Evolutionary conservation across 169 alveolate species (phyloP).

Genomic region (Plasmodium falciparum): DNA sequence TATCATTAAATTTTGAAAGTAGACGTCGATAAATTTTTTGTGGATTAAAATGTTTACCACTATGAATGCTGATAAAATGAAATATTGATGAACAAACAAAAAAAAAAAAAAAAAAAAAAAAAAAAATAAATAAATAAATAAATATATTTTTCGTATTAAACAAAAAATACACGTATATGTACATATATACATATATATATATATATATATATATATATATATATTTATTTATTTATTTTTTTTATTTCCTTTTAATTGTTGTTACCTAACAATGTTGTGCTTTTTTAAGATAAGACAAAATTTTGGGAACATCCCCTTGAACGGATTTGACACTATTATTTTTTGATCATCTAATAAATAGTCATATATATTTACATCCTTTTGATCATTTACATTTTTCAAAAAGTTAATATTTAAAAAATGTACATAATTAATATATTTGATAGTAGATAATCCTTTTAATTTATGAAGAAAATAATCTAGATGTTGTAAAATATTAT

Average conservation of each 20-base stretch:
- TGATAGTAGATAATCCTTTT: constrained; percentile 24
- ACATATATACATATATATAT: no score
- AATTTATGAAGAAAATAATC: constrained; percentile 43
- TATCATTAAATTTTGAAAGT: no score
- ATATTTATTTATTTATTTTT: no score
- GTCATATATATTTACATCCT: not conserved
- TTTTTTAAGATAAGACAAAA: constrained; percentile 28
- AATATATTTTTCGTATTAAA: no score
- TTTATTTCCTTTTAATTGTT: not conserved
- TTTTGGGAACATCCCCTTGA: constrained; percentile 33
- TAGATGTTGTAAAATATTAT: not conserved
- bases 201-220: no score
- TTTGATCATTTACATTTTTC: constrained; percentile 16
- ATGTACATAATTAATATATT: constrained; percentile 31
- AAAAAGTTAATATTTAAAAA: constrained; percentile 35
- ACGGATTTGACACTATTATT: constrained; percentile 43
- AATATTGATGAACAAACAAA: not conserved
- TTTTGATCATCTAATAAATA: constrained; percentile 32
- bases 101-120: not conserved
- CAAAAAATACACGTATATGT: no score
- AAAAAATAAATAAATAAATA: no score
- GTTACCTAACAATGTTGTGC: not conserved
- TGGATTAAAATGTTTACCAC: no score
- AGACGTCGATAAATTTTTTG: no score
- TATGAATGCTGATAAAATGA: no score